These are phyloP conservation scores for Ceratopteris richardii DNA, from an alignment of 75 land plant genomes.

Conservation along the genomic window DNA sequence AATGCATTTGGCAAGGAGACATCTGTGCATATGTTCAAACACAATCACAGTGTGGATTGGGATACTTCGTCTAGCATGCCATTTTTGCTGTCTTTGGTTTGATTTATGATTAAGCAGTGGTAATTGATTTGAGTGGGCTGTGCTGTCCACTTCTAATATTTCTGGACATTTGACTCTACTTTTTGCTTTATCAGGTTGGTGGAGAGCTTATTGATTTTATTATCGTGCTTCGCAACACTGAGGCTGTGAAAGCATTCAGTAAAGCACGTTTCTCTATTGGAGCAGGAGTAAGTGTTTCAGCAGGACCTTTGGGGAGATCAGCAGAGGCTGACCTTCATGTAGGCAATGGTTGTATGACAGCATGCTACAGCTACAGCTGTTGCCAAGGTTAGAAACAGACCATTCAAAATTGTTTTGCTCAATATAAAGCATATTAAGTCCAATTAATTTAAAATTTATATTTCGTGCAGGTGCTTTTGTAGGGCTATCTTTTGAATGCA, in stretches of 20 bases:
- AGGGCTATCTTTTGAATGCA: slow-evolving; percentile 72
- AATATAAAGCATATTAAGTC: background rate
- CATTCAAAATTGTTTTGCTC: too few species aligned
- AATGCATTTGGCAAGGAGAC: too few species aligned
- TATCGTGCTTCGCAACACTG: slow-evolving; percentile 49
- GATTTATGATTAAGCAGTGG: too few species aligned
- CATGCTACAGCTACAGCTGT: slow-evolving; percentile 87
- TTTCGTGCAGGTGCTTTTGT: slow-evolving; percentile 65
- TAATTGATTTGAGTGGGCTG: too few species aligned
- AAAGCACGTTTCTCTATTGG: slow-evolving; percentile 75
- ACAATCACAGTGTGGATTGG: too few species aligned
- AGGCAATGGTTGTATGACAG: slow-evolving; percentile 63
- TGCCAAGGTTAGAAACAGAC: slow-evolving; percentile 55
- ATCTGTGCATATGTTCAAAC: too few species aligned
- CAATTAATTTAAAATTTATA: background rate
- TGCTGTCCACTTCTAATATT: too few species aligned
- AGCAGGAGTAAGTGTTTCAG: slow-evolving; percentile 82
- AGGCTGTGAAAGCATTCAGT: slow-evolving; percentile 80
- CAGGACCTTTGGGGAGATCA: slow-evolving; percentile 76
- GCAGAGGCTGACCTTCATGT: slow-evolving; percentile 78
- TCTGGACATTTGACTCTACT: too few species aligned
- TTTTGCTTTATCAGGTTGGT: slow-evolving; percentile 39
- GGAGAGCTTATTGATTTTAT: slow-evolving; percentile 83
- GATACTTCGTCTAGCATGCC: too few species aligned
- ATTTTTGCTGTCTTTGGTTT: too few species aligned